Evolutionary conservation across 352 stramenopile genomes (phyloP).

Genomic region (Pythium monospermum): DNA sequence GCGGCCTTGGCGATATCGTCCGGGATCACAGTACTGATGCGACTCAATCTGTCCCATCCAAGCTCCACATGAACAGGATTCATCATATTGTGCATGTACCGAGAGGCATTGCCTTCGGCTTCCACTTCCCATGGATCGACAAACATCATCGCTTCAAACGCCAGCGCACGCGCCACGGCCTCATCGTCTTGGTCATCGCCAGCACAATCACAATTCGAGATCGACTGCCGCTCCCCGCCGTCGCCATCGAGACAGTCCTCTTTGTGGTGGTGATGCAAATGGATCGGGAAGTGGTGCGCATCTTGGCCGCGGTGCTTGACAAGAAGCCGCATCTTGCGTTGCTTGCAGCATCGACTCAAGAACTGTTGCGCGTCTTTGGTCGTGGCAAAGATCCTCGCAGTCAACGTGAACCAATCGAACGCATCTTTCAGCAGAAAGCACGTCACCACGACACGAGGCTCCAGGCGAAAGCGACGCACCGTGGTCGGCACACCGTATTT

Average conservation of each 20-base stretch:
- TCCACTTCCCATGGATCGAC: constrained; percentile 82
- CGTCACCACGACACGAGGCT: constrained; percentile 64
- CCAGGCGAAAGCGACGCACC: constrained; percentile 58
- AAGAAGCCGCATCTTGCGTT: constrained; percentile 61
- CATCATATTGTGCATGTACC: constrained; percentile 54
- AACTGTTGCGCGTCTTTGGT: constrained; percentile 38
- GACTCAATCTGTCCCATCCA: constrained; percentile 67
- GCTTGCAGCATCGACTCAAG: constrained; percentile 70
- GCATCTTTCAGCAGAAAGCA: constrained; percentile 74
- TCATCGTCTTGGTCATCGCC: not conserved
- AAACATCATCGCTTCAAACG: constrained; percentile 72
- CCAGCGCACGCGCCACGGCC: not conserved
- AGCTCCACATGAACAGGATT: constrained; percentile 58
- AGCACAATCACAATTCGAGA: constrained; percentile 4
- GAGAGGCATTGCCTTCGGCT: constrained; percentile 46
- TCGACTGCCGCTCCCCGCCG: constrained; percentile 15
- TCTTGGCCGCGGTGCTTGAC: constrained; percentile 53
- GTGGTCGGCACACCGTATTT: constrained; percentile 36
- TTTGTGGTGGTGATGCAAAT: constrained; percentile 10
- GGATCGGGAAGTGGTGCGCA: constrained; percentile 39
- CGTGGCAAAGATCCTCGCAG: constrained; percentile 38
- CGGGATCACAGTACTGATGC: constrained; percentile 55
- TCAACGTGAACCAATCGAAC: constrained; percentile 50
- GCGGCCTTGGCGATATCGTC: constrained; percentile 55
- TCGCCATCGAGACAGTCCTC: constrained; percentile 14